A percentile compares a stretch with the other conserved stretches of the same genome.
Conservation (phyloP, 352 stramenopile species). For the Blastocystis sp. region DNA sequence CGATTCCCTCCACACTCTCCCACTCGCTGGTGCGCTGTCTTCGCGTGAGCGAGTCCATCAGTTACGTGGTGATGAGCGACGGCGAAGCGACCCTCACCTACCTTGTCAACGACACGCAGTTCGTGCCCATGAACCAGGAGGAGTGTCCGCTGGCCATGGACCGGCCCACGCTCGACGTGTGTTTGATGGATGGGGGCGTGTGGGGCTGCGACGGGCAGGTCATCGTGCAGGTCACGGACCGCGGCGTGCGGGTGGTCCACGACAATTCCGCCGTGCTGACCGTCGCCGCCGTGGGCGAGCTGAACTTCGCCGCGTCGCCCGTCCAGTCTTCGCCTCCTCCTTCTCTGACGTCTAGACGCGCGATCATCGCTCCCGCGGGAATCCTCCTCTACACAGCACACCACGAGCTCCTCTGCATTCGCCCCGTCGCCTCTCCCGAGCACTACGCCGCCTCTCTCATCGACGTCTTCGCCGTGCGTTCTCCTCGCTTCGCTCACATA, state of each 20-base stretch:
- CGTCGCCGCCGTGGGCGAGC: not conserved
- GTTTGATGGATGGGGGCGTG: not conserved
- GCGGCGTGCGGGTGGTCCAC: conserved; percentile 1
- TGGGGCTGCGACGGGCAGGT: conserved; percentile 5
- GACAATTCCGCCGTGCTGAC: not conserved
- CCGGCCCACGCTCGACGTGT: not conserved
- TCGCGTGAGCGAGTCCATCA: not conserved
- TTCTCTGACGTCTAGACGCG: not conserved
- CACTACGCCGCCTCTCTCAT: not conserved
- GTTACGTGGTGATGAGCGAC: conserved; percentile 34
- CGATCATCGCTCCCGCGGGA: not conserved
- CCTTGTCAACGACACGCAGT: not conserved
- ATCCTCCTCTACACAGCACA: not conserved
- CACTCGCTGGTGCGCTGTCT: conserved; percentile 1
- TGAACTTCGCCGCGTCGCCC: not conserved
- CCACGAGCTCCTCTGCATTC: not conserved
- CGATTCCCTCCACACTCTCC: not conserved
- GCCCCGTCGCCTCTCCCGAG: not conserved
- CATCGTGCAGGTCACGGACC: conserved; percentile 23
- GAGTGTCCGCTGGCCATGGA: not conserved
- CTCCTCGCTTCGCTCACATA: not conserved
- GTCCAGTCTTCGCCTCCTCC: not conserved
- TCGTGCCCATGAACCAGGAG: conserved; percentile 1
- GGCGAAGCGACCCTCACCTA: not conserved
- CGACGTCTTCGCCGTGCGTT: not conserved